Conservation (phyloP, 106 monocot genomes). For the Dendrobium huoshanense region DNA sequence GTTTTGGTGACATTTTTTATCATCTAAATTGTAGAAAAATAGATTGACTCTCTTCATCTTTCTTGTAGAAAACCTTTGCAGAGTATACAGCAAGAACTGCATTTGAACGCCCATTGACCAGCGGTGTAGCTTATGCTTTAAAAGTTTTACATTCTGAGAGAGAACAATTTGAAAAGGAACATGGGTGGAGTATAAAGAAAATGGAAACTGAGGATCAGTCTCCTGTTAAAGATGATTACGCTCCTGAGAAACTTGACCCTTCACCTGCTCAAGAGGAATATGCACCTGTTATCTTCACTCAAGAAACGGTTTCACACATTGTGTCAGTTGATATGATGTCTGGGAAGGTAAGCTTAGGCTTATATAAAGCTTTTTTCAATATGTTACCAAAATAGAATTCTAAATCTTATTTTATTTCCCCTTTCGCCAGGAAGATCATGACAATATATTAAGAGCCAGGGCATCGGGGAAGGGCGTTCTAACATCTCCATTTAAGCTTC, state of each 20-base stretch:
- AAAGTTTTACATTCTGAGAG: slow-evolving; percentile 58
- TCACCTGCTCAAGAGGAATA: slow-evolving; percentile 76
- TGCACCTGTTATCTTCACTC: slow-evolving; percentile 89
- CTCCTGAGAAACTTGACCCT: slow-evolving; percentile 61
- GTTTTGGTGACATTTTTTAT: no score
- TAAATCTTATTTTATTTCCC: neutral
- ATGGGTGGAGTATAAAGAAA: slow-evolving; percentile 79
- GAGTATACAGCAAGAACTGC: slow-evolving; percentile 85
- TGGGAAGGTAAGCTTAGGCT: slow-evolving; percentile 52
- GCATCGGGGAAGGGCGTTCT: slow-evolving; percentile 76
- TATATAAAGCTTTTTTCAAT: neutral
- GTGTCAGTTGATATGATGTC: slow-evolving; percentile 89
- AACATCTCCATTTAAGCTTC: slow-evolving; percentile 77
- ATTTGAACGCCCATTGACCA: slow-evolving; percentile 79
- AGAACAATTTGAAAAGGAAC: slow-evolving; percentile 64
- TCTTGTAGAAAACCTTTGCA: slow-evolving; percentile 65
- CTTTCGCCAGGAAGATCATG: slow-evolving; percentile 56
- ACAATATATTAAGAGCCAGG: slow-evolving; percentile 76
- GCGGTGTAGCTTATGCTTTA: slow-evolving; percentile 84
- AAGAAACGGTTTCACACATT: slow-evolving; percentile 78
- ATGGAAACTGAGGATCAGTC: slow-evolving; percentile 81
- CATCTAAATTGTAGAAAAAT: neutral
- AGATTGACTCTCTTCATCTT: slow-evolving; percentile 3
- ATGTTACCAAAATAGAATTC: neutral
- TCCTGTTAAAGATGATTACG: slow-evolving; percentile 62